Conservation (phyloP, 2,329 filamentous ascomycete genomes). For the Xylaria sp. region DNA sequence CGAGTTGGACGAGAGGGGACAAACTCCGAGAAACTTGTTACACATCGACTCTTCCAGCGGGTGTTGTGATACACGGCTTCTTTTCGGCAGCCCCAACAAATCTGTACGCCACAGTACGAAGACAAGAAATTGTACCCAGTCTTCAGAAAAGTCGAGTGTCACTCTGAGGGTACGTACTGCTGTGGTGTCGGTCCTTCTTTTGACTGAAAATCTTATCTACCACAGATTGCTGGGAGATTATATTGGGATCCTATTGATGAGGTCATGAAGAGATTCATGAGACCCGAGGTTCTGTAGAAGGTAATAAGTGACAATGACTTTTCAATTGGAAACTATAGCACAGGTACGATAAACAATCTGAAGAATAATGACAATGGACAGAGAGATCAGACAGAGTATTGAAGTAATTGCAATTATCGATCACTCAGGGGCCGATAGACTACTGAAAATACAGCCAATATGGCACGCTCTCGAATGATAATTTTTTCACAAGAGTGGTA, state of each 20-base stretch:
- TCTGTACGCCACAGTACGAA: too few species aligned
- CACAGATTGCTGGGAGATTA: neutral
- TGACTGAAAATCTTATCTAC: neutral
- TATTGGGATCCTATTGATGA: neutral
- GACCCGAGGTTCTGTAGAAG: neutral
- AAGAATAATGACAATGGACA: too few species aligned
- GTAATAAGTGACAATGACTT: too few species aligned
- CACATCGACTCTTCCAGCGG: neutral
- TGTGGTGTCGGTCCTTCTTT: neutral
- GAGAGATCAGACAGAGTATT: too few species aligned
- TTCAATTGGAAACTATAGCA: too few species aligned
- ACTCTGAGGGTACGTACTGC: neutral
- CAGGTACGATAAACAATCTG: too few species aligned
- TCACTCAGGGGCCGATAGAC: too few species aligned
- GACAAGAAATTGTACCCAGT: neutral
- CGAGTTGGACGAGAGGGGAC: slow-evolving; percentile 7
- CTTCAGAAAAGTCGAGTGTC: neutral
- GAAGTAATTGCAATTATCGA: too few species aligned
- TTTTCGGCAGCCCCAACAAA: neutral
- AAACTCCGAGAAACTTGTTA: neutral
- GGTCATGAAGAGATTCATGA: neutral
- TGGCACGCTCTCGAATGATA: too few species aligned
- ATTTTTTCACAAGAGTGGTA: too few species aligned
- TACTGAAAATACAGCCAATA: too few species aligned
- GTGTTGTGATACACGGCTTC: neutral